phyloP scores from a whole-genome alignment of 2,329 filamentous ascomycete genomes.

The Penicillium olsonii region DNA sequence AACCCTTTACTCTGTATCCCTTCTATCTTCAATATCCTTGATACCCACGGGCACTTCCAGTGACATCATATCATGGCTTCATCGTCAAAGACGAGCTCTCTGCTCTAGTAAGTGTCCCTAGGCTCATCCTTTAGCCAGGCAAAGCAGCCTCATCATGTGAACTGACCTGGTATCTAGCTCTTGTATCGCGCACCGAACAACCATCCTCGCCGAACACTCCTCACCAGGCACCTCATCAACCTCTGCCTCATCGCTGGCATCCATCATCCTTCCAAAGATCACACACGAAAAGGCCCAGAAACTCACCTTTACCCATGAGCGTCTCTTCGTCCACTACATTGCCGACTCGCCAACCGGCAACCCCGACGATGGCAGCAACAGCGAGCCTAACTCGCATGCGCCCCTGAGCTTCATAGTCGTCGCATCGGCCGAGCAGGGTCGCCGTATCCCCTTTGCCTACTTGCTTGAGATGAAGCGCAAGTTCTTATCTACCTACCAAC shows the following conservation, averaged over 20 bases:
- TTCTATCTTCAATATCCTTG: not conserved
- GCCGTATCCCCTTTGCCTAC: conserved; percentile 89
- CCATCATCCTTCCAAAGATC: conserved; percentile 94
- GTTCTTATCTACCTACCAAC: conserved; percentile 73
- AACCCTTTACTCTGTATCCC: too few species aligned
- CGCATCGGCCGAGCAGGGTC: conserved; percentile 75
- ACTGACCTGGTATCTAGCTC: conserved; percentile 60
- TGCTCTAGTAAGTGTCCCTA: conserved; percentile 67
- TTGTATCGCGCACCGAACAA: conserved; percentile 91
- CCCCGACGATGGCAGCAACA: conserved; percentile 44
- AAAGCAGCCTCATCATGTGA: not conserved
- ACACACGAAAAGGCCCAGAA: conserved; percentile 77
- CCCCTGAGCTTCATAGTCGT: conserved; percentile 92
- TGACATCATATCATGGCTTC: conserved; percentile 61
- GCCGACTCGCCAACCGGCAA: conserved; percentile 71
- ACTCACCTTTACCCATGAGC: conserved; percentile 89
- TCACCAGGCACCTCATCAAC: conserved; percentile 79
- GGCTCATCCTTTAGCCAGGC: not conserved
- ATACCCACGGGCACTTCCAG: not conserved
- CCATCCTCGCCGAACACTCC: conserved; percentile 91
- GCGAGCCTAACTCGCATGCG: conserved; percentile 63
- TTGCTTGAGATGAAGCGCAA: conserved; percentile 86
- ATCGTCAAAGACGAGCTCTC: conserved; percentile 67
- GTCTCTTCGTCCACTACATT: conserved; percentile 94
- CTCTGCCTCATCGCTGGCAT: conserved; percentile 85